These are phyloP conservation scores for Notholithocarpus densiflorus DNA, from an alignment of 306 rosid genomes.

Conservation along the genomic window DNA sequence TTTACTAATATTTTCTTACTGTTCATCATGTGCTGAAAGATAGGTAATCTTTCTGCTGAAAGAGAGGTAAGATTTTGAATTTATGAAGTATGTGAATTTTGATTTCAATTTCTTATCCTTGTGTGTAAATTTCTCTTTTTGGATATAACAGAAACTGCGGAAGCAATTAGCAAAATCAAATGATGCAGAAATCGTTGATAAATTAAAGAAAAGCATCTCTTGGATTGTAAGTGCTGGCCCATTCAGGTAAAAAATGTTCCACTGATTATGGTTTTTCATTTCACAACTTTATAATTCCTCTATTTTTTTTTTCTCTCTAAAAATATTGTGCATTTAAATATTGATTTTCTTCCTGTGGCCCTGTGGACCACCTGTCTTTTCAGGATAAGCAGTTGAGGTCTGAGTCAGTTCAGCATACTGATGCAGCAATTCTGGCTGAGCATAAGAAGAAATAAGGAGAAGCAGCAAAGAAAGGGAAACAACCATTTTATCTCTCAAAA, in stretches of 20 bases:
- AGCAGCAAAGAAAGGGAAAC: conserved; percentile 72
- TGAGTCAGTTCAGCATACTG: conserved; percentile 39
- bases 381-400: conserved; percentile 67
- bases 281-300: background rate
- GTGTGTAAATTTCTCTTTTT: conserved; percentile 1
- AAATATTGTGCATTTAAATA: background rate
- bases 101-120: conserved; percentile 4
- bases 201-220: conserved; percentile 44
- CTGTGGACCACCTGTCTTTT: conserved; percentile 14
- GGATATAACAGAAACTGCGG: conserved; percentile 42
- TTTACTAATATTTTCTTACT: background rate
- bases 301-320: conserved; percentile 12
- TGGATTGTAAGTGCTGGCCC: conserved; percentile 55
- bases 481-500: conserved; percentile 64
- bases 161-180: conserved; percentile 46
- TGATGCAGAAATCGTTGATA: conserved; percentile 49
- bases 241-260: background rate
- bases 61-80: conserved; percentile 29
- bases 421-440: conserved; percentile 47
- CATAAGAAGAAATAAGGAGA: conserved; percentile 83
- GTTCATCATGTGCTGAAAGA: conserved; percentile 16
- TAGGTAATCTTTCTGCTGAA: conserved; percentile 43
- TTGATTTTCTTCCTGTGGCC: background rate
- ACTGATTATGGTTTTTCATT: background rate
- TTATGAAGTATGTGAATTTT: background rate